Evolutionary conservation across 768 basidiomycete species (phyloP), one percentile per base, ranked within the genome.

Genomic region (Tricholoma matsutake): DNA sequence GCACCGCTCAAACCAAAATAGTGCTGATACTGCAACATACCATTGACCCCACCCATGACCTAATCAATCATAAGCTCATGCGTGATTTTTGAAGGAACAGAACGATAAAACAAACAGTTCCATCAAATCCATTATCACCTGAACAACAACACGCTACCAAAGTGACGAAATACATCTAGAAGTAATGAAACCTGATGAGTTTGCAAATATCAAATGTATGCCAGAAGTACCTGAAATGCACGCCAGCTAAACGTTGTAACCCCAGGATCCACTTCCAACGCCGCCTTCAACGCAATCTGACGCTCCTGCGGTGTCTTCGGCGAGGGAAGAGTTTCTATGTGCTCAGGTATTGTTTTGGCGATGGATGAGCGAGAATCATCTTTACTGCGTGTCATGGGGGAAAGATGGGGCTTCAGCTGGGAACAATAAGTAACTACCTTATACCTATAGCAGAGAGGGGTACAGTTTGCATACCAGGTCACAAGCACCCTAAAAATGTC

Each of bases 1-100:
- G 79, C 76, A 31, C 74, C 72, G 4, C 62, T 69, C 73, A 83
- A 61, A 20, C 76, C 77, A 64, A 84, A 84, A 63, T 81, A 83
- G 0, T 64, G 45, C 61, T 83, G 81, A 61, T 79, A 79, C 57
- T 79, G 78, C 20, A 65, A 59, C 82, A 83, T 83, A 56, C 76
- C 76, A 64, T 84, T 83, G 67, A 83, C 79, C 52, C 80, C 79
- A 25, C 79, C 76, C 82, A 83, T 83, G 59, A 83, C 80, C 79
- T 79, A 62, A 10, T 39, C 22, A 54, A 52, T 31, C 20, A 14
- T 49, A 25, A 49, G 31, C 20, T 59, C 59, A 61, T 31, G 22
- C 22, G 22, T 1, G 43, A 54, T 54, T 56, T 41, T 22, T 13
- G 32, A 16, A 35, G 9, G 6, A n/a, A 37, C n/a, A 31, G 3